phyloP scores from a whole-genome alignment of 2,329 filamentous ascomycete species.

The Talaromyces sp. region DNA sequence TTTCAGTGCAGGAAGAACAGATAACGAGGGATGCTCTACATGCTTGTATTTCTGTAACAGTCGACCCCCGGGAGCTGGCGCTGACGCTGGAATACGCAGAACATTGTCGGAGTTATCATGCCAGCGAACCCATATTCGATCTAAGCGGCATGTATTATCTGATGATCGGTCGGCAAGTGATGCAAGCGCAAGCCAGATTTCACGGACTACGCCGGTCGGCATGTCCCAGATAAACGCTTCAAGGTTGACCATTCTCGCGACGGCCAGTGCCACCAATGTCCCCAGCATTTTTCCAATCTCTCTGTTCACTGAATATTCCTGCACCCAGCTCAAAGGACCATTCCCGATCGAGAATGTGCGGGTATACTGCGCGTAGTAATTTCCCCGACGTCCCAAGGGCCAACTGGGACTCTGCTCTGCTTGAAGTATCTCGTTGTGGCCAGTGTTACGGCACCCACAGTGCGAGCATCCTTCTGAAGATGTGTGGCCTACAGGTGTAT shows the following conservation, averaged over 20 bases:
- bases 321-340: constrained; percentile 75
- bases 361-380: constrained; percentile 77
- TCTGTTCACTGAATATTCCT: constrained; percentile 79
- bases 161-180: constrained; percentile 68
- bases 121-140: constrained; percentile 79
- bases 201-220: constrained; percentile 79
- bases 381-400: constrained; percentile 57
- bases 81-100: constrained; percentile 20
- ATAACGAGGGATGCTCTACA: constrained; percentile 80
- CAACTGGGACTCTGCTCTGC: neutral
- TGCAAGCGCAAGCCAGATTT: constrained; percentile 78
- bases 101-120: constrained; percentile 68
- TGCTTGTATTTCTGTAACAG: constrained; percentile 57
- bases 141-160: constrained; percentile 66
- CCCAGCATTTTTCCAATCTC: constrained; percentile 89
- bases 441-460: constrained; percentile 32
- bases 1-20: constrained; percentile 72
- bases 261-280: constrained; percentile 74
- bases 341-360: constrained; percentile 85
- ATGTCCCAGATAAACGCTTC: constrained; percentile 88
- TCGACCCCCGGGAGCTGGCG: constrained; percentile 29
- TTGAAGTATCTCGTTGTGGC: constrained; percentile 16
- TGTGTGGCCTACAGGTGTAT: constrained; percentile 48
- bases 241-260: constrained; percentile 79
- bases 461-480: constrained; percentile 26